Conservation (phyloP, 1,139 yeast genomes). For the Diutina siamensis region DNA sequence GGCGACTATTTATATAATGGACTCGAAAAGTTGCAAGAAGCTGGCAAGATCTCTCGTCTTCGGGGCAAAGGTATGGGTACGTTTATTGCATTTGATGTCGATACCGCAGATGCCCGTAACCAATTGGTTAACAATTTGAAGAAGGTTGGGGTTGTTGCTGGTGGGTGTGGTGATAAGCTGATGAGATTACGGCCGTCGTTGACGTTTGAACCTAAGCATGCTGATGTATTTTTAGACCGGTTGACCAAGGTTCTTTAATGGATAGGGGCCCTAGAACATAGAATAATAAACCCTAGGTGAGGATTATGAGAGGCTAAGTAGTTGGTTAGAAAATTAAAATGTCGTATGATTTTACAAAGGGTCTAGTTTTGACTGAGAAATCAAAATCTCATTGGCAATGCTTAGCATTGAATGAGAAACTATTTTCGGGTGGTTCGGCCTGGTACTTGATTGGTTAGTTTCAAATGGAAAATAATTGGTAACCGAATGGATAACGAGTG, state of each 20-base stretch:
- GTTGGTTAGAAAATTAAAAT: too few relatives aligned
- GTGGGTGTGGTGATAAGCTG: slow-evolving; percentile 59
- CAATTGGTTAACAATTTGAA: slow-evolving; percentile 38
- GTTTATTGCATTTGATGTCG: slow-evolving; percentile 66
- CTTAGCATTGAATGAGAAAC: too few relatives aligned
- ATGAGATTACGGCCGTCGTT: slow-evolving; percentile 64
- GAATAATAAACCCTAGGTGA: too few relatives aligned
- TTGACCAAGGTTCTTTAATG: slow-evolving; percentile 15
- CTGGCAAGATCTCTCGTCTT: slow-evolving; percentile 35
- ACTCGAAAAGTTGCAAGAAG: slow-evolving; percentile 29
- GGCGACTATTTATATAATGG: slow-evolving; percentile 51
- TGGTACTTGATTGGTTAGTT: too few relatives aligned
- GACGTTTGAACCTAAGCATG: slow-evolving; percentile 56
- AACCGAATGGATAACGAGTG: too few relatives aligned
- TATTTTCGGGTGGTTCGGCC: too few relatives aligned
- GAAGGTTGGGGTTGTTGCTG: slow-evolving; percentile 51
- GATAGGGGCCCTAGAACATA: too few relatives aligned
- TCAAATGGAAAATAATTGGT: too few relatives aligned
- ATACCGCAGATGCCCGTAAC: slow-evolving; percentile 36
- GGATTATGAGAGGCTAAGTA: too few relatives aligned
- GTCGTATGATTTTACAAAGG: too few relatives aligned
- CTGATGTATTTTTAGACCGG: slow-evolving; percentile 43
- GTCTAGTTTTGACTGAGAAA: too few relatives aligned
- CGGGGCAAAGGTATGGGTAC: slow-evolving; percentile 64
- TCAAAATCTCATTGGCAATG: too few relatives aligned